These are phyloP conservation scores for Leishmania aethiopica DNA, from an alignment of 208 protist genomes.

Conservation along the genomic window DNA sequence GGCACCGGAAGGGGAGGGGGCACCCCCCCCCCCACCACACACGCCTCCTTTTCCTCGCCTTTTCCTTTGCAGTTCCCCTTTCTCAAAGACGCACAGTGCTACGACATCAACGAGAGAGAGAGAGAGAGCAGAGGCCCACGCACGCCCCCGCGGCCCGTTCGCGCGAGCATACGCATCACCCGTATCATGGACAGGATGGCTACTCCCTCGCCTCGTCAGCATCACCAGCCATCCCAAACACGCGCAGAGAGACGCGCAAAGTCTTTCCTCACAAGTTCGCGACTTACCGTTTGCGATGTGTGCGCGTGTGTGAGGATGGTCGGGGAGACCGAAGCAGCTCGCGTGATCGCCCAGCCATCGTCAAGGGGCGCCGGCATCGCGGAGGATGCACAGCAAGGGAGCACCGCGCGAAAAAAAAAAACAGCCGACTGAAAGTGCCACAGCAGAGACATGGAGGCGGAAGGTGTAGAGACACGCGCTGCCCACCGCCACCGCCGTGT, in stretches of 20 bases:
- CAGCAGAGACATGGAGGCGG: background rate
- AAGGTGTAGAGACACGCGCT: background rate
- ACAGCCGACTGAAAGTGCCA: background rate
- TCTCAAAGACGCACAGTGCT: too few relatives aligned
- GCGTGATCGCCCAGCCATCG: background rate
- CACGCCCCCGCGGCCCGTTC: background rate
- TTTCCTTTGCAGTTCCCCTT: too few relatives aligned
- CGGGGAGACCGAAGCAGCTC: background rate
- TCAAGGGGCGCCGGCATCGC: background rate
- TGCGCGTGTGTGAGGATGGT: background rate
- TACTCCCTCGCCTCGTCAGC: background rate
- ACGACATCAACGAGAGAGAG: too few relatives aligned
- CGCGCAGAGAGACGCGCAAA: background rate
- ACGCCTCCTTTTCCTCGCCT: too few relatives aligned
- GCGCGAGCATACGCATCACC: background rate
- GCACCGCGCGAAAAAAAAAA: background rate
- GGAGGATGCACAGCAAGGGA: background rate
- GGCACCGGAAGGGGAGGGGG: background rate
- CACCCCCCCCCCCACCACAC: background rate
- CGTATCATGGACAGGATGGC: background rate
- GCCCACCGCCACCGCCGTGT: background rate
- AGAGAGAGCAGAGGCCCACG: too few relatives aligned
- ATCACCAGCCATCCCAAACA: background rate
- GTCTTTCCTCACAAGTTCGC: background rate
- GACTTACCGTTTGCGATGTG: background rate